phyloP scores from a whole-genome alignment of 106 monocot genomes.

The Apostasia ramifera region DNA sequence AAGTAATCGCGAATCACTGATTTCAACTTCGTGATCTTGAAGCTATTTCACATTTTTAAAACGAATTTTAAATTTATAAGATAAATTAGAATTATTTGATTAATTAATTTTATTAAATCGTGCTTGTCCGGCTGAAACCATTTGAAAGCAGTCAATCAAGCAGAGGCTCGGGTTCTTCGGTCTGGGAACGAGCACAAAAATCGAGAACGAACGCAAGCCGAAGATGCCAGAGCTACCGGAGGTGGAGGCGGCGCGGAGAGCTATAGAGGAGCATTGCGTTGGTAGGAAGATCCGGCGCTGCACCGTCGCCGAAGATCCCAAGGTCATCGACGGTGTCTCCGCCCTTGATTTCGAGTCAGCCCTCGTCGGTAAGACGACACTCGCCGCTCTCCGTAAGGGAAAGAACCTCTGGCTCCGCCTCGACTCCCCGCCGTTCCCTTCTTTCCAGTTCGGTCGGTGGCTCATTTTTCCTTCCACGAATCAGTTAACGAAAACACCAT shows the following conservation, averaged over 20 bases:
- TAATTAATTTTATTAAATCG: too few species aligned
- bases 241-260: constrained; percentile 84
- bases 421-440: constrained; percentile 82
- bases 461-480: background rate
- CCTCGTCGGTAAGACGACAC: constrained; percentile 51
- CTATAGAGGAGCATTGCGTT: constrained; percentile 56
- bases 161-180: too few species aligned
- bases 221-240: constrained; percentile 94
- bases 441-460: constrained; percentile 81
- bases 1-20: too few species aligned
- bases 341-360: constrained; percentile 39
- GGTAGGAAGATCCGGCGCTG: constrained; percentile 43
- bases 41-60: too few species aligned
- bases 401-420: constrained; percentile 93
- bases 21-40: too few species aligned
- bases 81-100: too few species aligned
- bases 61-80: too few species aligned
- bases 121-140: too few species aligned
- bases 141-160: too few species aligned
- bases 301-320: constrained; percentile 51
- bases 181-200: background rate
- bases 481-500: background rate
- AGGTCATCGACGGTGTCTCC: constrained; percentile 59
- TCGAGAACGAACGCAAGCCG: background rate
- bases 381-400: constrained; percentile 76